Evolutionary conservation across 345 rosid species (phyloP), one percentile per base, ranked within the genome.

Genomic region (Carallia pectinifolia): DNA sequence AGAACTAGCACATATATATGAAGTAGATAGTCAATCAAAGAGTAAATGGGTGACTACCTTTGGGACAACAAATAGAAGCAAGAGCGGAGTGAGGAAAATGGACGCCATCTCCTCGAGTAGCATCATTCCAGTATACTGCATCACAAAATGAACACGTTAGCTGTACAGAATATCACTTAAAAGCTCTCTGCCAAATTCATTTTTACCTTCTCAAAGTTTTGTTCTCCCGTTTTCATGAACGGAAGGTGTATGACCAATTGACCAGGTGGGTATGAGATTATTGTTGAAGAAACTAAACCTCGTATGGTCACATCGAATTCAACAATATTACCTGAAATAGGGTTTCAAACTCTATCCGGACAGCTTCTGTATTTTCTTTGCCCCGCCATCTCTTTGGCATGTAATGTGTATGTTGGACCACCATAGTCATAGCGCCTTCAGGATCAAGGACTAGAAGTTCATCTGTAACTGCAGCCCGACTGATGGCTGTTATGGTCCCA

Each of bases 311-410:
- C 19, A 34, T 15, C 13, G 37, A 40, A 36, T 56, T 53, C 62
- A 66, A 53, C 30, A 36, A 16, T 31, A 40, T 71, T 84, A 96
- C 99, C 98, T 96, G 98, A 83, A 90, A 96, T 50, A 96, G 72
- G 67, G 94, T 89, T 83, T 88, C 99, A 79, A 96, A 88, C 77
- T 96, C 97, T 70, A 79, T 48, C 61, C 92, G 88, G 34, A 92
- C 98, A 23, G 64, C 81, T 76, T 90, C 90, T 56, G 91, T 88
- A 74, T 85, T 89, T 80, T 89, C 98, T 77, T 79, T 92, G 69
- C 93, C 88, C 65, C 96, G 95, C 98, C 99, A 96, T 81, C 89
- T 84, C 82, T 96, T 96, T 64, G 99, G 99, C 96, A 96, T 88
- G 81, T 86, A 88, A 74, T 96, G 99, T 52, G 97, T 92, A 74